A percentile compares a stretch with the other conserved stretches of the same genome.
These are phyloP conservation scores for Myxozyma udenii DNA, from an alignment of 805 yeast species.

Conservation along the genomic window DNA sequence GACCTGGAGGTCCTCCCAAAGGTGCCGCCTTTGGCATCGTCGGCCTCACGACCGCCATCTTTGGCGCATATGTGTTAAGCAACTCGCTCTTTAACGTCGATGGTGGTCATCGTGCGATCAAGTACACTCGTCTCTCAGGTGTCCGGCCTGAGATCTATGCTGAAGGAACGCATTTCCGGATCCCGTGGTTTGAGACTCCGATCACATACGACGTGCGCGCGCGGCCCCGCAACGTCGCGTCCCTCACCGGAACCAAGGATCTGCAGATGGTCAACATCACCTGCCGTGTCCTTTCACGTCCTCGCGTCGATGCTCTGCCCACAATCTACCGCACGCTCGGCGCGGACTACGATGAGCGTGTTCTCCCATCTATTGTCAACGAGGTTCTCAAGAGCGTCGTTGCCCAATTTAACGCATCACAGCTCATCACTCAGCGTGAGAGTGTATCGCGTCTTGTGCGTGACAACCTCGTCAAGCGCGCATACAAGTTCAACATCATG, in stretches of 20 bases:
- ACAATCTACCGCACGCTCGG: slow-evolving; percentile 89
- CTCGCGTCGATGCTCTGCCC: slow-evolving; percentile 75
- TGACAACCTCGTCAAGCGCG: slow-evolving; percentile 87
- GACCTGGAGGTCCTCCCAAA: slow-evolving; percentile 9
- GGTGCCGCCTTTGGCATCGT: slow-evolving; percentile 48
- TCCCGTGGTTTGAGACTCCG: slow-evolving; percentile 95
- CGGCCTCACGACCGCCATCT: slow-evolving; percentile 57
- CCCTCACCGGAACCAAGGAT: slow-evolving; percentile 96
- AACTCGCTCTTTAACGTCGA: slow-evolving; percentile 78
- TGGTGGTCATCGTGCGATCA: slow-evolving; percentile 98
- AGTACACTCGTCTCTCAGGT: slow-evolving; percentile 85
- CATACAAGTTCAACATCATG: slow-evolving; percentile 77
- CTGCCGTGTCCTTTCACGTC: slow-evolving; percentile 94
- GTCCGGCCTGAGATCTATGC: slow-evolving; percentile 75
- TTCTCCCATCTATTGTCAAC: slow-evolving; percentile 94
- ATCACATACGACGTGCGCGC: slow-evolving; percentile 93
- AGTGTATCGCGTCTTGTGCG: slow-evolving; percentile 87
- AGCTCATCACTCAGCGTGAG: slow-evolving; percentile 98
- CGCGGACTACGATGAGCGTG: slow-evolving; percentile 92
- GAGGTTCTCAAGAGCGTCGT: slow-evolving; percentile 95
- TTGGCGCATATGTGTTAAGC: slow-evolving; percentile 53
- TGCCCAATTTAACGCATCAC: slow-evolving; percentile 98
- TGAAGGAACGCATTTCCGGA: slow-evolving; percentile 92
- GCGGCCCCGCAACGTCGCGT: slow-evolving; percentile 92
- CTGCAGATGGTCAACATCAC: slow-evolving; percentile 98